These are phyloP conservation scores for Naegleria lovaniensis DNA, from an alignment of 208 protist species.

Conservation along the genomic window DNA sequence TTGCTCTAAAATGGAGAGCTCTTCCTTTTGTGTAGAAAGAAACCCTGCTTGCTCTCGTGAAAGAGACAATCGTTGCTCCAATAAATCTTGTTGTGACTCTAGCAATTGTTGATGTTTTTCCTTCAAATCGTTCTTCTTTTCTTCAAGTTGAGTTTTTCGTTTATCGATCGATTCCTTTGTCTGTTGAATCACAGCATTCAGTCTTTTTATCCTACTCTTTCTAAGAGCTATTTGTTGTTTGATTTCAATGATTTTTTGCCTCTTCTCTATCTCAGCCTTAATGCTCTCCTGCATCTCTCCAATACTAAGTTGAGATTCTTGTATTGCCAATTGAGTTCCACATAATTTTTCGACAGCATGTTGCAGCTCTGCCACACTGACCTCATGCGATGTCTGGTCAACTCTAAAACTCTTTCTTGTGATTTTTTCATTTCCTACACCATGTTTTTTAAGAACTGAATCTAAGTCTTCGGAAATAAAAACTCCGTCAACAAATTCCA, in stretches of 20 bases:
- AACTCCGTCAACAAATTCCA: not conserved
- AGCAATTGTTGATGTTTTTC: not conserved
- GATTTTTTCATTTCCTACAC: not conserved
- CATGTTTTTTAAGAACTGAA: not conserved
- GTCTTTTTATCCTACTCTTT: not conserved
- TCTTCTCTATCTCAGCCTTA: not conserved
- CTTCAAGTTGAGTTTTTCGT: not conserved
- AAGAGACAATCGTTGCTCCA: not conserved
- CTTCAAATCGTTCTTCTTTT: not conserved
- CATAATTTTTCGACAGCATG: not conserved
- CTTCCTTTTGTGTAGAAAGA: slow-evolving; percentile 7
- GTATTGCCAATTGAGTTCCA: not conserved
- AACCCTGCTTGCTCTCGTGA: not conserved
- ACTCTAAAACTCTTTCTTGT: not conserved
- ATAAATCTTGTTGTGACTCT: not conserved
- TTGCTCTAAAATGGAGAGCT: not conserved
- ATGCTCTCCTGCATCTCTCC: not conserved
- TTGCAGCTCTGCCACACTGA: not conserved
- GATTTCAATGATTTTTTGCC: not conserved
- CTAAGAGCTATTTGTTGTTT: not conserved
- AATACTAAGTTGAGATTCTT: not conserved
- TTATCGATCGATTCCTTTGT: not conserved
- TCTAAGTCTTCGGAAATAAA: not conserved
- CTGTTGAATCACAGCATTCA: not conserved
- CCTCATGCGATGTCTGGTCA: not conserved